phyloP scores from a whole-genome alignment of 2,329 filamentous ascomycete species.

The Aspergillus felis region DNA sequence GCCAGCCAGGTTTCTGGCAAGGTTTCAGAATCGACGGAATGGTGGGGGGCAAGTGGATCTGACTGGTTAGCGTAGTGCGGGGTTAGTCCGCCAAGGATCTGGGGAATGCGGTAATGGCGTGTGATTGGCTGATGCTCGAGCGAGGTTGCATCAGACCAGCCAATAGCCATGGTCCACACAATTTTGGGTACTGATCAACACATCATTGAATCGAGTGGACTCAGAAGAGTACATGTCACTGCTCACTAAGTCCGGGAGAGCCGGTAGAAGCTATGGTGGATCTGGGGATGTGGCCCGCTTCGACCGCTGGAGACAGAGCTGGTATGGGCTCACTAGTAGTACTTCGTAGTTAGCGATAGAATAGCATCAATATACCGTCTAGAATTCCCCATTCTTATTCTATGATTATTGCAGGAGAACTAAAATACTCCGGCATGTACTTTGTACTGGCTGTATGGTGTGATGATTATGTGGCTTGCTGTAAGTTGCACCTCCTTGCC shows the following conservation, averaged over 20 bases:
- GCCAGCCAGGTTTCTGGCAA: background rate
- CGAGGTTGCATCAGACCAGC: background rate
- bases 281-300: background rate
- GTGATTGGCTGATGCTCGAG: background rate
- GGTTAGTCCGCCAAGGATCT: background rate
- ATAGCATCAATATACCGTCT: too few relatives aligned
- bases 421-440: background rate
- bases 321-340: background rate
- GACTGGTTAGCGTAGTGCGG: background rate
- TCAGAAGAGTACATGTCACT: background rate
- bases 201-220: background rate
- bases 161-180: background rate
- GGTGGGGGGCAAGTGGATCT: background rate
- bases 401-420: background rate
- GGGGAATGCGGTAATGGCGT: background rate
- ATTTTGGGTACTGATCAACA: background rate
- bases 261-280: background rate
- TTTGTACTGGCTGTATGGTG: background rate
- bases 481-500: background rate
- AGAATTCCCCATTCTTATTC: too few relatives aligned
- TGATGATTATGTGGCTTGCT: background rate
- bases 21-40: background rate
- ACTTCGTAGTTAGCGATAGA: background rate
- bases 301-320: background rate
- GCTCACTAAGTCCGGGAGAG: background rate